phyloP scores from a whole-genome alignment of 371 early-diverging fungal species.

The Dipsacomyces acuminosporus region DNA sequence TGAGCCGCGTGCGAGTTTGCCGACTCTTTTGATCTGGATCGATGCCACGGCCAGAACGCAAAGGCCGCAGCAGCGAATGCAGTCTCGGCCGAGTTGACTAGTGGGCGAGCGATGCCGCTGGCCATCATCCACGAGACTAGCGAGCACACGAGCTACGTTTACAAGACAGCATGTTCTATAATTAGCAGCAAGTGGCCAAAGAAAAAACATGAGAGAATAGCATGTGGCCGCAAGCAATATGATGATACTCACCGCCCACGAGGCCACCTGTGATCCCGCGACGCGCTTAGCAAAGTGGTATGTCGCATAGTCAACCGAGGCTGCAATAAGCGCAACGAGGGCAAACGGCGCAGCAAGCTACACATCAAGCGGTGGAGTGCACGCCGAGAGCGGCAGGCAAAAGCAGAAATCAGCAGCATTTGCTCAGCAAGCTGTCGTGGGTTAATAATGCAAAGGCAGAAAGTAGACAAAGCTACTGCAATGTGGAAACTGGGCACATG shows the following conservation, averaged over 20 bases:
- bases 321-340: slow-evolving; percentile 68
- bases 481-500: too few species aligned
- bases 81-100: slow-evolving; percentile 49
- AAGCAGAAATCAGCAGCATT: too few species aligned
- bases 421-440: too few species aligned
- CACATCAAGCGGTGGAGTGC: too few species aligned
- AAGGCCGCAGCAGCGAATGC: slow-evolving; percentile 37
- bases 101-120: slow-evolving; percentile 53
- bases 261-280: slow-evolving; percentile 51
- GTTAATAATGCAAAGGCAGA: too few species aligned
- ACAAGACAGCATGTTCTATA: not conserved
- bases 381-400: too few species aligned
- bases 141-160: slow-evolving; percentile 61
- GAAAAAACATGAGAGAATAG: too few species aligned
- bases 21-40: too few species aligned
- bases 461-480: too few species aligned
- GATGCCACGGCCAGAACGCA: slow-evolving; percentile 46
- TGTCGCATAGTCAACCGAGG: slow-evolving; percentile 66
- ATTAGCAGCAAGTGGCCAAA: too few species aligned
- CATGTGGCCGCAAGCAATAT: too few species aligned
- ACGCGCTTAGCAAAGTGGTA: slow-evolving; percentile 61
- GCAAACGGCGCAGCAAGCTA: slow-evolving; percentile 68
- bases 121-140: slow-evolving; percentile 78
- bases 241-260: slow-evolving; percentile 58
- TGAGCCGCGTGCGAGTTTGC: not conserved